Evolutionary conservation across 108 stramenopile genomes (phyloP).

Genomic region (Conticribra guillardii): DNA sequence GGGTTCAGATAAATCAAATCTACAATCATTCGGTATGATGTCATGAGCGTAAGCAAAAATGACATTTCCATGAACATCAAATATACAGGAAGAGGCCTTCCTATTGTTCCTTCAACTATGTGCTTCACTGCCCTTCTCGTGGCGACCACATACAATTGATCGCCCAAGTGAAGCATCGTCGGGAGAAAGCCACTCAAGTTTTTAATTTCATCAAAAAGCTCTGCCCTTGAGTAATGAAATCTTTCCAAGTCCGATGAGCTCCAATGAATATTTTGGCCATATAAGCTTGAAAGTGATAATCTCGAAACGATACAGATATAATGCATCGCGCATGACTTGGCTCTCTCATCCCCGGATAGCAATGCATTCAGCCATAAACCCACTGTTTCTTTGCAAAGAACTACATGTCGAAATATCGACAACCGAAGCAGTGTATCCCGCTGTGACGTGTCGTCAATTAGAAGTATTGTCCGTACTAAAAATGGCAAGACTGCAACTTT

Average conservation of each 20-base stretch:
- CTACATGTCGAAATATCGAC: conserved; percentile 8
- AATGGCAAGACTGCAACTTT: conserved; percentile 24
- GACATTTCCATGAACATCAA: conserved; percentile 15
- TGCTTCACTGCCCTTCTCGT: conserved; percentile 24
- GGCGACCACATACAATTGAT: conserved; percentile 13
- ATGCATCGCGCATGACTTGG: conserved; percentile 1
- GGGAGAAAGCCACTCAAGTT: conserved; percentile 14
- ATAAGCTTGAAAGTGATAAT: conserved; percentile 15
- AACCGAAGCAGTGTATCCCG: conserved; percentile 3
- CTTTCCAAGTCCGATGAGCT: conserved; percentile 7
- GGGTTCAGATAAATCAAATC: conserved; percentile 15
- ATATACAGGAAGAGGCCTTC: conserved; percentile 18
- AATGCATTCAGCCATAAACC: conserved; percentile 10
- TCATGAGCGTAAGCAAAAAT: conserved; percentile 8
- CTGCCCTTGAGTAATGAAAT: conserved; percentile 2
- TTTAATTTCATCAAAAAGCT: conserved; percentile 12
- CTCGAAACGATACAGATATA: conserved; percentile 25
- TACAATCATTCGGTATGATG: conserved; percentile 23
- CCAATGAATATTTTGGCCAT: conserved; percentile 12
- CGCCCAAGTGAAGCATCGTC: conserved; percentile 17
- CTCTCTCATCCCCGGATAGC: conserved; percentile 10
- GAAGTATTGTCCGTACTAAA: conserved; percentile 23
- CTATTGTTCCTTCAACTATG: conserved; percentile 13
- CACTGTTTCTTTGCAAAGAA: conserved; percentile 12
- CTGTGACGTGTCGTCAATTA: conserved; percentile 4